Evolutionary conservation across 1,139 yeast species (phyloP).

Genomic region (Lodderomyces jiufengensis): DNA sequence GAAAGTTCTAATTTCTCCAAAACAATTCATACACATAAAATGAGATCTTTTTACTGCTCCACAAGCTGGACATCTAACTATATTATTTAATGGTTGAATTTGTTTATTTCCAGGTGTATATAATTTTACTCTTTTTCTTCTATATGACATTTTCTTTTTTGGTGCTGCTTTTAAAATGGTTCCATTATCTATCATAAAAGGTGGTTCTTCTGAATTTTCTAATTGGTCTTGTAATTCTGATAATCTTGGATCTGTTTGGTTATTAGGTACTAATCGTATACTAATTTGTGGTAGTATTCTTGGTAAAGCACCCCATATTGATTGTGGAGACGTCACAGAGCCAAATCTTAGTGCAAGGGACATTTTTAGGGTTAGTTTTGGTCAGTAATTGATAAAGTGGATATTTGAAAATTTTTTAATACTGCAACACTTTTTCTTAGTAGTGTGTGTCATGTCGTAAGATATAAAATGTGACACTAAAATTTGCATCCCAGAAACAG

Average conservation of each 20-base stretch:
- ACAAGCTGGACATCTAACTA: slow-evolving; percentile 92
- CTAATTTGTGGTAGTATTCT: slow-evolving; percentile 19
- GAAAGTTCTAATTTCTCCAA: slow-evolving; percentile 68
- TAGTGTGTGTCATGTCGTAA: too few species aligned
- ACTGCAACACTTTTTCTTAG: too few species aligned
- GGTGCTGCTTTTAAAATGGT: slow-evolving; percentile 79
- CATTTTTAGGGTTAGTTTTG: slow-evolving; percentile 14
- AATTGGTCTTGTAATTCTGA: slow-evolving; percentile 31
- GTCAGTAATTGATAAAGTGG: too few species aligned
- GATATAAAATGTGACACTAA: neutral
- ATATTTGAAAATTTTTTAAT: slow-evolving; percentile 1
- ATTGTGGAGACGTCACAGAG: slow-evolving; percentile 14
- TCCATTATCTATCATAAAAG: slow-evolving; percentile 54
- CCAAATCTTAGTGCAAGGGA: slow-evolving; percentile 24
- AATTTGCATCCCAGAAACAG: too few species aligned
- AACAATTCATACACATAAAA: slow-evolving; percentile 90
- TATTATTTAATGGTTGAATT: slow-evolving; percentile 66
- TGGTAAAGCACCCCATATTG: slow-evolving; percentile 21
- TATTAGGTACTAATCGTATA: slow-evolving; percentile 8
- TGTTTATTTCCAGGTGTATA: slow-evolving; percentile 84
- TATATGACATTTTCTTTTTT: slow-evolving; percentile 85
- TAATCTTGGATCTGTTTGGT: slow-evolving; percentile 22
- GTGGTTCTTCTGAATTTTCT: slow-evolving; percentile 24
- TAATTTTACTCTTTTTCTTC: slow-evolving; percentile 77
- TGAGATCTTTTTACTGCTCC: slow-evolving; percentile 90